Conservation (phyloP, 805 yeast species). For the Yarrowia porcina region DNA sequence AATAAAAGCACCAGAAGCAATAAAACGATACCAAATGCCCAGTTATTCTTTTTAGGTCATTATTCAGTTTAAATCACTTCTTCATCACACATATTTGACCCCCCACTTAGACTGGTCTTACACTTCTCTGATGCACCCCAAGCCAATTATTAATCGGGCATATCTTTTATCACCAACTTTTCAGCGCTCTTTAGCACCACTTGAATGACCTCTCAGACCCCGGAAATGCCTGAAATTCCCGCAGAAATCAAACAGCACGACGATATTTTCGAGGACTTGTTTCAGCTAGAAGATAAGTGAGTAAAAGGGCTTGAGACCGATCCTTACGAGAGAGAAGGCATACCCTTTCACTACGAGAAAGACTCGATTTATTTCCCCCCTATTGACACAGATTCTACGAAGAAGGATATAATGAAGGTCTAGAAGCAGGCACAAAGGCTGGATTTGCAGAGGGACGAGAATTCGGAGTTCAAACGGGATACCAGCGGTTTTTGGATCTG, state of each 20-base stretch:
- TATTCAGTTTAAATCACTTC: too few species aligned
- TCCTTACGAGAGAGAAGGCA: too few species aligned
- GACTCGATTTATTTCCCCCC: too few species aligned
- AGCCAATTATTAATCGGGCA: background rate
- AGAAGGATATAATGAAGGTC: conserved; percentile 73
- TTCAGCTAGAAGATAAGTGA: conserved; percentile 57
- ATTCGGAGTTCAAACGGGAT: conserved; percentile 56
- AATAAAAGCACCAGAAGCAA: too few species aligned
- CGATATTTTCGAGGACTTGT: conserved; percentile 47
- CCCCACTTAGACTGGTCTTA: too few species aligned
- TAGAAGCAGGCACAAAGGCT: conserved; percentile 52
- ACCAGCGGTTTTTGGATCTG: conserved; percentile 48
- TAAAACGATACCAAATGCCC: too few species aligned
- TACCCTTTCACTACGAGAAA: too few species aligned
- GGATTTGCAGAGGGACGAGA: conserved; percentile 77
- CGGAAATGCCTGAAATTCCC: background rate
- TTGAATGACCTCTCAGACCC: too few species aligned
- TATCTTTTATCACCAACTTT: background rate
- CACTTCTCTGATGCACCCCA: too few species aligned
- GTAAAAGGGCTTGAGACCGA: too few species aligned
- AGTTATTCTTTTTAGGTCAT: too few species aligned
- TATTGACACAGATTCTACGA: conserved; percentile 53
- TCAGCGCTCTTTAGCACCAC: background rate
- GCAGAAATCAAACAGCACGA: conserved; percentile 26
- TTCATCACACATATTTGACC: too few species aligned